Evolutionary conservation across 192 early-diverging fungal species (phyloP).

Genomic region (Piromyces sp.): DNA sequence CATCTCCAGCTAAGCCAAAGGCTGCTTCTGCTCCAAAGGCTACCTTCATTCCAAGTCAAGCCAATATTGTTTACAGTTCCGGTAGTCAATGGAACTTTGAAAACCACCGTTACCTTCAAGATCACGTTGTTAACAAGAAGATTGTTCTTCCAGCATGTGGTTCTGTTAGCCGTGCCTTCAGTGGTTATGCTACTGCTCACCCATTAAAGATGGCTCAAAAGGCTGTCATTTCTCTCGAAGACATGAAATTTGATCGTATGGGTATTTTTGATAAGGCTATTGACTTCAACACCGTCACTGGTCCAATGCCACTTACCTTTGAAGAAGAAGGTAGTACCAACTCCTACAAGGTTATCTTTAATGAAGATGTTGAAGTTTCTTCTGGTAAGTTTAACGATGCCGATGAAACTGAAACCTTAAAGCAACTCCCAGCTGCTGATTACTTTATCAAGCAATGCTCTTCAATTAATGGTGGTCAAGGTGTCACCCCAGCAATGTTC

Average conservation of each 20-base stretch:
- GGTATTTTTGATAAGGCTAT: not conserved
- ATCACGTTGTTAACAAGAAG: not conserved
- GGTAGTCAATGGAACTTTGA: not conserved
- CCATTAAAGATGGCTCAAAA: not conserved
- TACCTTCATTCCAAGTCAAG: not conserved
- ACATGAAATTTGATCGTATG: not conserved
- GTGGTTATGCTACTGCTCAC: not conserved
- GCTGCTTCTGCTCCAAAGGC: not conserved
- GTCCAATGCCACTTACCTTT: not conserved
- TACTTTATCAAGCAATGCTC: not conserved
- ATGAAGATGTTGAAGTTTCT: not conserved
- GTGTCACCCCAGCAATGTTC: not conserved
- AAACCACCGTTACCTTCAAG: not conserved
- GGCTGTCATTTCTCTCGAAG: not conserved
- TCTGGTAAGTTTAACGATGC: not conserved
- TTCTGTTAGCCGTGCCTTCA: not conserved
- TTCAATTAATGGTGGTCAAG: not conserved
- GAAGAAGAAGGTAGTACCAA: not conserved
- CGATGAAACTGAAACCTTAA: not conserved
- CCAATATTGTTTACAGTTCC: not conserved
- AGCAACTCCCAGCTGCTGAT: not conserved
- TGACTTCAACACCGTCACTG: not conserved
- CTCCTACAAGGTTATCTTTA: not conserved
- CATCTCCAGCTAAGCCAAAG: not conserved
- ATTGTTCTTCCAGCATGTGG: not conserved